phyloP scores from a whole-genome alignment of 768 basidiomycete species.

The Cystobasidiopsis lactophilus region DNA sequence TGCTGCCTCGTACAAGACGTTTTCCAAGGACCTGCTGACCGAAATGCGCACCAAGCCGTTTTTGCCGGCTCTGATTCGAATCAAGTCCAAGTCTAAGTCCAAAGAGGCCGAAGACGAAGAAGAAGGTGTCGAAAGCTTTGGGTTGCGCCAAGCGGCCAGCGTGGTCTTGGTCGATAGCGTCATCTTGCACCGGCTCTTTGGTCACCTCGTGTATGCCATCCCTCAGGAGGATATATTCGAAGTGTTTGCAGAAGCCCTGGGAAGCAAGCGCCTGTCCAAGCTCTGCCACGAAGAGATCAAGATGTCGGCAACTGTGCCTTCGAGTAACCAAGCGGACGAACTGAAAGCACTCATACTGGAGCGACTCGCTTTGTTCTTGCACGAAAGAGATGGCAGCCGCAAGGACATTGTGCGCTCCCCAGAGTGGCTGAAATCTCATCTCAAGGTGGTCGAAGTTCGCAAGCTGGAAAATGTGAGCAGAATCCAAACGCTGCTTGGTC shows the following conservation, averaged over 20 bases:
- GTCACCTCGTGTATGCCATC: conserved; percentile 13
- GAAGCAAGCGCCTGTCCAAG: conserved; percentile 47
- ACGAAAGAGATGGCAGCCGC: conserved; percentile 39
- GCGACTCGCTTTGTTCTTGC: conserved; percentile 68
- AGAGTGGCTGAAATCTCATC: conserved; percentile 22
- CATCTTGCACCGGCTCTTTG: conserved; percentile 23
- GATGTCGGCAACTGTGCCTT: too few species aligned
- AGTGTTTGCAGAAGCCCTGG: conserved; percentile 58
- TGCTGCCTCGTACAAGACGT: background rate
- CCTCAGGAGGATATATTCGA: conserved; percentile 83
- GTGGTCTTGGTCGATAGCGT: conserved; percentile 73
- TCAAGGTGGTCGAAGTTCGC: conserved; percentile 22
- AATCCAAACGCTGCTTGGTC: conserved; percentile 24
- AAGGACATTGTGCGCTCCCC: conserved; percentile 21
- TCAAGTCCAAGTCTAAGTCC: conserved; percentile 32
- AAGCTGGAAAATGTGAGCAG: conserved; percentile 41
- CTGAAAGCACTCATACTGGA: conserved; percentile 42
- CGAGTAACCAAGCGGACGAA: conserved; percentile 30
- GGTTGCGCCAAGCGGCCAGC: conserved; percentile 22
- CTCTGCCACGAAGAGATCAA: conserved; percentile 35
- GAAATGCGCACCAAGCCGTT: conserved; percentile 51
- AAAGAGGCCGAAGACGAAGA: conserved; percentile 46
- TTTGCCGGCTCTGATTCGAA: conserved; percentile 49
- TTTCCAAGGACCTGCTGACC: conserved; percentile 23
- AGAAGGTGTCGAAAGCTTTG: conserved; percentile 9